A percentile compares a stretch with the other conserved stretches of the same genome.
Conservation (phyloP, 805 yeast genomes). For the Starmerella stellata region DNA sequence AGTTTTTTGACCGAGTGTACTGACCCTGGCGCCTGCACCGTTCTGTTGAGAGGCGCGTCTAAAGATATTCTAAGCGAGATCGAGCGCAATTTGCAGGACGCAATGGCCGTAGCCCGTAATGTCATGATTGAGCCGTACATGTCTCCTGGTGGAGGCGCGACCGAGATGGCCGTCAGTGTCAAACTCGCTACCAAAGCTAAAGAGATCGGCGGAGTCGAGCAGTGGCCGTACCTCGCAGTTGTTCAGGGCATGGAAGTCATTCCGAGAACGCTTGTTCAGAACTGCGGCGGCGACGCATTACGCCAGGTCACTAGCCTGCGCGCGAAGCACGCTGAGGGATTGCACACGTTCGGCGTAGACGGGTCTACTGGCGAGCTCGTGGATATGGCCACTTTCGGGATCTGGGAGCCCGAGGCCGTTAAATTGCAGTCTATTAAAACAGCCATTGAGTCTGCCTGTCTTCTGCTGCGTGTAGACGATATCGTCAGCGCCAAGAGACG, state of each 20-base stretch:
- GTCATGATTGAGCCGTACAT: slow-evolving; percentile 86
- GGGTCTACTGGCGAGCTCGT: slow-evolving; percentile 89
- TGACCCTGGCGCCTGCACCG: slow-evolving; percentile 84
- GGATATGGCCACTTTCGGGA: slow-evolving; percentile 88
- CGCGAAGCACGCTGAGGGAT: slow-evolving; percentile 90
- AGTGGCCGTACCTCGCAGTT: slow-evolving; percentile 98
- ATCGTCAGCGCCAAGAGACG: slow-evolving; percentile 88
- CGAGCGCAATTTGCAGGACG: slow-evolving; percentile 93
- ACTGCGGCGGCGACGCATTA: slow-evolving; percentile 94
- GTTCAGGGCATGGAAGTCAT: slow-evolving; percentile 98
- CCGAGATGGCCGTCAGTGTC: slow-evolving; percentile 95
- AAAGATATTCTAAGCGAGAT: slow-evolving; percentile 91
- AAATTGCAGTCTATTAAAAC: slow-evolving; percentile 94
- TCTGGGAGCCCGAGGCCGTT: slow-evolving; percentile 98
- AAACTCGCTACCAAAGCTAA: slow-evolving; percentile 77
- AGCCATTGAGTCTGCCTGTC: slow-evolving; percentile 92
- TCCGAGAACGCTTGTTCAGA: slow-evolving; percentile 92
- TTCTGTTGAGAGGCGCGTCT: slow-evolving; percentile 85
- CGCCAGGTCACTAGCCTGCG: slow-evolving; percentile 75
- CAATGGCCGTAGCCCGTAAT: slow-evolving; percentile 93
- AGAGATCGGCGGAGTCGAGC: slow-evolving; percentile 81
- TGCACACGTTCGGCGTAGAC: slow-evolving; percentile 72
- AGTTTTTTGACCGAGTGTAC: slow-evolving; percentile 65
- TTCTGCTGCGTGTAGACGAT: slow-evolving; percentile 89
- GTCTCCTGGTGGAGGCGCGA: slow-evolving; percentile 98